A percentile compares a stretch with the other conserved stretches of the same genome.
These are phyloP conservation scores for Fusarium verrucosum DNA, from an alignment of 2,329 filamentous ascomycete genomes.

Conservation along the genomic window DNA sequence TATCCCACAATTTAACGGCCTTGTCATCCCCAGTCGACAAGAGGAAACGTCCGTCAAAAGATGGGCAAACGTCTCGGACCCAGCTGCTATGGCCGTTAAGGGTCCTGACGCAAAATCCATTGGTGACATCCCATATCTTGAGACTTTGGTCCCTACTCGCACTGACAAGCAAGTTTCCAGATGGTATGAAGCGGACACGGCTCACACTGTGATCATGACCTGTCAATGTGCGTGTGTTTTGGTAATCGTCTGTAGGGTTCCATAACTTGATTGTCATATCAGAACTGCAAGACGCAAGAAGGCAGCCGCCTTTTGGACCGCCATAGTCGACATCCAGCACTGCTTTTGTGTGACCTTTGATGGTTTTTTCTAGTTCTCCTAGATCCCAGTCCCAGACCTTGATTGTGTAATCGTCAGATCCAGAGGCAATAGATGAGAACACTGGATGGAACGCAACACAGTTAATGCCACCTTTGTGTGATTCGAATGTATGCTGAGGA, in stretches of 20 bases:
- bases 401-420: conserved; percentile 90
- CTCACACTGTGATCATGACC: conserved; percentile 94
- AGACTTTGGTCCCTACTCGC: conserved; percentile 86
- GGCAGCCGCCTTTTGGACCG: conserved; percentile 77
- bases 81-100: conserved; percentile 84
- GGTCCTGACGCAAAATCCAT: conserved; percentile 89
- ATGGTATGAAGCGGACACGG: conserved; percentile 86
- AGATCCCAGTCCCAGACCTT: conserved; percentile 98
- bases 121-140: conserved; percentile 90
- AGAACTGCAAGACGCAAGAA: conserved; percentile 74
- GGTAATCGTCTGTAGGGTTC: conserved; percentile 91
- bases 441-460: conserved; percentile 92
- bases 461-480: conserved; percentile 84
- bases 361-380: conserved; percentile 85
- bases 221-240: conserved; percentile 90
- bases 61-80: conserved; percentile 88
- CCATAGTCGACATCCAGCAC: conserved; percentile 91
- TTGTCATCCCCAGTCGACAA: conserved; percentile 85
- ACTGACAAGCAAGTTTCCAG: conserved; percentile 84
- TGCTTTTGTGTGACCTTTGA: conserved; percentile 90
- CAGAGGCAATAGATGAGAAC: conserved; percentile 88
- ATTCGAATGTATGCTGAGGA: conserved; percentile 81
- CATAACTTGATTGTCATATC: conserved; percentile 94
- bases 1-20: conserved; percentile 85
- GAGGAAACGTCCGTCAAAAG: conserved; percentile 82